These are phyloP conservation scores for Fusarium sp. DNA, from an alignment of 2,329 filamentous ascomycete genomes.

Conservation along the genomic window DNA sequence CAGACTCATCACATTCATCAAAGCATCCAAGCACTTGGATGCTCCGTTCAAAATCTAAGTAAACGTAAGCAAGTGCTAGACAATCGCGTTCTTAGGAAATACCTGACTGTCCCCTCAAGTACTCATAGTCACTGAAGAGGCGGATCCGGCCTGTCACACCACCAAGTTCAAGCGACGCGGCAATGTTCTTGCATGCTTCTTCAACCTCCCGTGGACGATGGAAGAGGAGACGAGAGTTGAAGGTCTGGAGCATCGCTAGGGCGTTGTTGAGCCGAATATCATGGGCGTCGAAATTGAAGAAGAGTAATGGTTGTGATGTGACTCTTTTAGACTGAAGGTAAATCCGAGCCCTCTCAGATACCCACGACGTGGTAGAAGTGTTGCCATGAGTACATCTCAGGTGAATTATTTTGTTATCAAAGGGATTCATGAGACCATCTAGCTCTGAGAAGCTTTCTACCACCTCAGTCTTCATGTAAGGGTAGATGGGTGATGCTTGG, in stretches of 20 bases:
- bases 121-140: not conserved
- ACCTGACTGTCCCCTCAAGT: not conserved
- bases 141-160: not conserved
- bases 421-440: not conserved
- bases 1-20: slow-evolving; percentile 10
- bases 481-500: not conserved
- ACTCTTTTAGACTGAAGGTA: not conserved
- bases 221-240: not conserved
- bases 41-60: not conserved
- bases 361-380: not conserved
- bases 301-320: not conserved
- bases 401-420: not conserved
- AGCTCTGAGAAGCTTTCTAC: not conserved
- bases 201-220: not conserved
- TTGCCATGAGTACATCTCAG: not conserved
- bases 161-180: not conserved
- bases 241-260: slow-evolving; percentile 2
- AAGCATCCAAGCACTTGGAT: slow-evolving; percentile 9
- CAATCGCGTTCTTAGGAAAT: not conserved
- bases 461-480: not conserved
- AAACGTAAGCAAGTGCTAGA: not conserved
- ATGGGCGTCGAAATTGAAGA: slow-evolving; percentile 5
- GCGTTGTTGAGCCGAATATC: slow-evolving; percentile 1
- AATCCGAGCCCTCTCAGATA: not conserved
- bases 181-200: not conserved